These are phyloP conservation scores for Farysia itapuensis DNA, from an alignment of 1,284 basidiomycete genomes.

Conservation along the genomic window DNA sequence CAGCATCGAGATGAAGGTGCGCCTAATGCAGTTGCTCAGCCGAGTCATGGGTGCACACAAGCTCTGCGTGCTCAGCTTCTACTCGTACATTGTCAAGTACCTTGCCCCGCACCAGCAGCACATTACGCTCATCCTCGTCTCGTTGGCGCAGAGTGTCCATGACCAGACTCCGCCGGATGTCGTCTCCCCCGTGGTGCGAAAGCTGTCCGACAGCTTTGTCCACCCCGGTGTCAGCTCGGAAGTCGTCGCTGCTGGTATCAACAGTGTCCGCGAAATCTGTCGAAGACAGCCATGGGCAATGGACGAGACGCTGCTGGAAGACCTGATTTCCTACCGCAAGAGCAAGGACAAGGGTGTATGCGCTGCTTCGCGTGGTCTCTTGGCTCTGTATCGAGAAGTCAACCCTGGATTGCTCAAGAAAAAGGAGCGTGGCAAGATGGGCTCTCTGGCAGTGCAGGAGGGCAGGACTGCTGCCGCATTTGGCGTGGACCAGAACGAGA, in stretches of 20 bases:
- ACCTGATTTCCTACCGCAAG: conserved; percentile 91
- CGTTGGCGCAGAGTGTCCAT: conserved; percentile 93
- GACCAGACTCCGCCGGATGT: conserved; percentile 93
- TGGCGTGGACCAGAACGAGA: conserved; percentile 73
- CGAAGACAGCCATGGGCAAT: conserved; percentile 90
- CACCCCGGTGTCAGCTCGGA: conserved; percentile 95
- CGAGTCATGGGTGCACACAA: conserved; percentile 92
- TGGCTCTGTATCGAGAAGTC: conserved; percentile 92
- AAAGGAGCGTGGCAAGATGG: conserved; percentile 69
- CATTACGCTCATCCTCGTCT: conserved; percentile 89
- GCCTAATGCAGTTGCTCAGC: conserved; percentile 96
- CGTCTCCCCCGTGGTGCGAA: conserved; percentile 82
- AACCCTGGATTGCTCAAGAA: conserved; percentile 90
- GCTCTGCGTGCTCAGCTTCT: conserved; percentile 91
- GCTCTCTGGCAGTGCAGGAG: conserved; percentile 44
- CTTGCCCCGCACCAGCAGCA: conserved; percentile 89
- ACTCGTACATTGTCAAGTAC: conserved; percentile 91
- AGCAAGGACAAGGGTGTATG: conserved; percentile 92
- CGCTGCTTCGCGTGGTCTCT: conserved; percentile 79
- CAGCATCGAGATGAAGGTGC: conserved; percentile 92
- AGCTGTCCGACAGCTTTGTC: conserved; percentile 92
- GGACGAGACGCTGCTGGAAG: conserved; percentile 87
- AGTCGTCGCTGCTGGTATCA: conserved; percentile 93
- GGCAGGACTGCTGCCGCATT: conserved; percentile 66
- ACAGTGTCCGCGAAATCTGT: conserved; percentile 90